Percentiles rank a stretch among this genome's conserved stretches.
Conservation (phyloP, 73 alveolate species). For the Paramecium pentaurelia region DNA sequence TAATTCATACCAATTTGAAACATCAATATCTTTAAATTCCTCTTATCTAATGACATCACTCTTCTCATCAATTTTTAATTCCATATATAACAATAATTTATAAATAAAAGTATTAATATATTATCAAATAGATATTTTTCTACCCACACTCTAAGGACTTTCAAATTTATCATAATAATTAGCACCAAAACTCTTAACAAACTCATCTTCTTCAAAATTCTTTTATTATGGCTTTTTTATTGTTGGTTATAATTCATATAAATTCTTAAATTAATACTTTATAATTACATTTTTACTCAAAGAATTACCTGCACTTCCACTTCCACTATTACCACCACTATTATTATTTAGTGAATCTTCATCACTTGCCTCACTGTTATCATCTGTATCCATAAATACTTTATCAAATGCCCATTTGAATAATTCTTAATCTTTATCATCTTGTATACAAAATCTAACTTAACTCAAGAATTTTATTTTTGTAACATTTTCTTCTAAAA, state of each 20-base stretch:
- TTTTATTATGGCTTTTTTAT: background rate
- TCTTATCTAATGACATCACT: background rate
- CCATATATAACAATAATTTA: background rate
- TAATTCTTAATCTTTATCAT: background rate
- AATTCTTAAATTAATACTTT: background rate
- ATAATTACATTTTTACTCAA: background rate
- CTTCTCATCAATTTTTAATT: background rate
- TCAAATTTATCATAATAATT: constrained; percentile 18
- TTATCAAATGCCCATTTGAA: constrained; percentile 16
- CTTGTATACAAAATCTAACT: background rate
- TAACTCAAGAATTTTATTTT: background rate
- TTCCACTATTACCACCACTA: background rate
- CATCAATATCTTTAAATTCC: background rate
- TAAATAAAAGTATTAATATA: background rate
- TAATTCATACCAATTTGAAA: background rate
- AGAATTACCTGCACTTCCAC: background rate
- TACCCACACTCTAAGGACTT: background rate
- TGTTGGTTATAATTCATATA: background rate
- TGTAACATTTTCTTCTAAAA: background rate
- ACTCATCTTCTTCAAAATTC: background rate
- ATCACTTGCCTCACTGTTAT: background rate
- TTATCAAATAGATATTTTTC: constrained; percentile 16
- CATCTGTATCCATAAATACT: background rate
- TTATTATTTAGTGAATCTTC: background rate
- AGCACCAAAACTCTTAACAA: background rate